Conservation (phyloP, 495 filamentous ascomycete genomes). For the Neurospora sp. region DNA sequence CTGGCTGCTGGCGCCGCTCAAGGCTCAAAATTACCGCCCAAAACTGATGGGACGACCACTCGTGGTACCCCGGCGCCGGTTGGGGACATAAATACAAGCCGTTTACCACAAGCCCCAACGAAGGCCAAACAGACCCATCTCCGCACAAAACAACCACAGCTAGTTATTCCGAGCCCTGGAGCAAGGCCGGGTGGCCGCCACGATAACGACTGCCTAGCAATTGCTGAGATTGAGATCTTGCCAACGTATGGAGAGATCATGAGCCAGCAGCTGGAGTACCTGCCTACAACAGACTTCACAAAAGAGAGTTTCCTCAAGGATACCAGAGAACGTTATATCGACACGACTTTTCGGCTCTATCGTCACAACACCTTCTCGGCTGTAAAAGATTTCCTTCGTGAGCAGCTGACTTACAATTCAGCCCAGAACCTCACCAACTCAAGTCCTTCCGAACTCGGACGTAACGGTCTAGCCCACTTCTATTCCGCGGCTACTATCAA, state of each 20-base stretch:
- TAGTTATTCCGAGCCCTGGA: too few relatives aligned
- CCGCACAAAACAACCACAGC: too few relatives aligned
- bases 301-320: slow-evolving; percentile 43
- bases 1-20: too few relatives aligned
- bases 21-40: too few relatives aligned
- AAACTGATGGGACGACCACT: too few relatives aligned
- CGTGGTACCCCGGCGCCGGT: too few relatives aligned
- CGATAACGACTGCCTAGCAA: too few relatives aligned
- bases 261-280: slow-evolving; percentile 43
- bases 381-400: slow-evolving; percentile 44
- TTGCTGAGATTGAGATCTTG: slow-evolving; percentile 41
- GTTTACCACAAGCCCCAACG: too few relatives aligned
- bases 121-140: too few relatives aligned
- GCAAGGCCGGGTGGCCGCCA: too few relatives aligned
- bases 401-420: slow-evolving; percentile 23
- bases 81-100: too few relatives aligned
- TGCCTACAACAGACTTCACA: slow-evolving; percentile 42
- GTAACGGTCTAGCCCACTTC: slow-evolving; percentile 17
- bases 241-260: slow-evolving; percentile 54
- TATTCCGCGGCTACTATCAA: slow-evolving; percentile 30
- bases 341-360: slow-evolving; percentile 59
- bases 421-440: not conserved
- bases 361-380: slow-evolving; percentile 56
- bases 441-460: slow-evolving; percentile 1
- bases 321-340: slow-evolving; percentile 46